Conservation (phyloP, 2,329 filamentous ascomycete genomes). For the Sporothrix protearum region DNA sequence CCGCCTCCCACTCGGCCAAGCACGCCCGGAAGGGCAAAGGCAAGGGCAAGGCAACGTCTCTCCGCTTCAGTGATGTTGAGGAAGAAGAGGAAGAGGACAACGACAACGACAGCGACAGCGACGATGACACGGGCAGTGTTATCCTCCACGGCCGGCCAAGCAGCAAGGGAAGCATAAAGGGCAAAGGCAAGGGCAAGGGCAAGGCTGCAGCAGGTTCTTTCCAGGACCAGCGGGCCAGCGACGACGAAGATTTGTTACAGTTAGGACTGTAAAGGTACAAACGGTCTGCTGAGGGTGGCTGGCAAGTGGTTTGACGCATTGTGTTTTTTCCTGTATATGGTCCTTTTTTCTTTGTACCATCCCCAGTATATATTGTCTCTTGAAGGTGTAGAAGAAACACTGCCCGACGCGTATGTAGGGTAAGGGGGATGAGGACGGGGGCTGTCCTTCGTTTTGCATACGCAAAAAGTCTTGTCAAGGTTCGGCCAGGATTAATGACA, state of each 20-base stretch:
- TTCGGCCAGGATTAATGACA: background rate
- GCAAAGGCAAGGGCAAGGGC: conserved; percentile 57
- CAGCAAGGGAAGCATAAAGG: conserved; percentile 52
- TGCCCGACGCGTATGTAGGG: background rate
- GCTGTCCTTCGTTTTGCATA: background rate
- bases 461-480: background rate
- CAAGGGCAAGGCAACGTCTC: conserved; percentile 37
- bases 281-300: background rate
- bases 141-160: conserved; percentile 33
- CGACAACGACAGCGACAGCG: conserved; percentile 27
- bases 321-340: background rate
- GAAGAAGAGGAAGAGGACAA: conserved; percentile 31
- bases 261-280: conserved; percentile 30
- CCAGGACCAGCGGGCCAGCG: conserved; percentile 52
- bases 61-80: conserved; percentile 35
- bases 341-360: conserved; percentile 3
- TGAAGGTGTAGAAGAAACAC: background rate
- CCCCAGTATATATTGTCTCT: conserved; percentile 10
- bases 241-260: conserved; percentile 57
- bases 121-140: conserved; percentile 36
- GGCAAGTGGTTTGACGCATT: background rate
- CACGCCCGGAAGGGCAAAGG: conserved; percentile 31
- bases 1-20: conserved; percentile 3
- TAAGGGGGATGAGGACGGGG: too few relatives aligned
- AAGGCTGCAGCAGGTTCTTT: conserved; percentile 43